Evolutionary conservation across 768 basidiomycete species (phyloP).

Genomic region (Trametes maxima): DNA sequence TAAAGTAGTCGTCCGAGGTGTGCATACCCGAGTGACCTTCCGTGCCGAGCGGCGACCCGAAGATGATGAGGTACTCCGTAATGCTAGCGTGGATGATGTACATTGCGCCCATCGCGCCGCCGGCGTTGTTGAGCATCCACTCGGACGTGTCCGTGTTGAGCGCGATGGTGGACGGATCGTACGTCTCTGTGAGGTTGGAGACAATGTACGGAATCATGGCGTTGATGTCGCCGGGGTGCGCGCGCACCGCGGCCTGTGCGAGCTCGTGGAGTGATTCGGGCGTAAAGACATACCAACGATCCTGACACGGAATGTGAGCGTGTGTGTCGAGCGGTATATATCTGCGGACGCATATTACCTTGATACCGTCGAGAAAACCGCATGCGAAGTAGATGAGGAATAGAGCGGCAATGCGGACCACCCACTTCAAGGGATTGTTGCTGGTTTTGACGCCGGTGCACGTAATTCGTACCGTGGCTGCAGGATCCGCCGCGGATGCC

Average conservation of each 20-base stretch:
- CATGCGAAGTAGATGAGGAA: conserved; percentile 40
- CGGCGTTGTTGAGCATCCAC: conserved; percentile 97
- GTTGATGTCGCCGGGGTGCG: conserved; percentile 62
- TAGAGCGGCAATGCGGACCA: conserved; percentile 30
- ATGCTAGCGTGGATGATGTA: conserved; percentile 96
- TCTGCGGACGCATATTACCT: conserved; percentile 45
- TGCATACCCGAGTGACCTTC: conserved; percentile 96
- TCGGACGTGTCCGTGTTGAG: conserved; percentile 62
- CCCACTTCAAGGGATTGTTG: conserved; percentile 36
- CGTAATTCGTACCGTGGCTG: no score
- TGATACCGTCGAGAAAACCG: conserved; percentile 61
- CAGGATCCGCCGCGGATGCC: no score
- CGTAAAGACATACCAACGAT: conserved; percentile 87
- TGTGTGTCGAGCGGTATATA: no score
- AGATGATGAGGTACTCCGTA: conserved; percentile 96
- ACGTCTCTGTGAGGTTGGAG: conserved; percentile 71
- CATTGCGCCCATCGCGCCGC: conserved; percentile 98
- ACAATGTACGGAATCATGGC: conserved; percentile 84
- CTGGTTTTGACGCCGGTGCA: neutral
- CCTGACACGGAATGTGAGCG: conserved; percentile 41
- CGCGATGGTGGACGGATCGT: conserved; percentile 61
- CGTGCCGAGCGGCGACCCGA: conserved; percentile 94
- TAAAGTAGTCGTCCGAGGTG: conserved; percentile 97
- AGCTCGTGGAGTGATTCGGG: conserved; percentile 72
- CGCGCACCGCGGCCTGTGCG: conserved; percentile 70